These are phyloP conservation scores for Sporothrix mexicana DNA, from an alignment of 2,329 filamentous ascomycete species.

Conservation along the genomic window DNA sequence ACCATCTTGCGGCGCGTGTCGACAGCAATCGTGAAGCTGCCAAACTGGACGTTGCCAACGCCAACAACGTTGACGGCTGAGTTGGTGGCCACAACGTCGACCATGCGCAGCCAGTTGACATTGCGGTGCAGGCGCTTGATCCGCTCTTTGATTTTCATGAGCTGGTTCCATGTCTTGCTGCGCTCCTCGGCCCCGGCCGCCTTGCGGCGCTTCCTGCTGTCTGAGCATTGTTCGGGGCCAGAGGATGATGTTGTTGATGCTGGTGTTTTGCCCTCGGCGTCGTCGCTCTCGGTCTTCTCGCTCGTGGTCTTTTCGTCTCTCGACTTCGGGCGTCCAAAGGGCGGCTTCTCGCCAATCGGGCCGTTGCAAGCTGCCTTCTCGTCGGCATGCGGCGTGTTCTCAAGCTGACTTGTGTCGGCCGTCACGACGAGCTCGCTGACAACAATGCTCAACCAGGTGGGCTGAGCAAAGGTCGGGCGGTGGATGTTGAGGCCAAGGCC, in stretches of 20 bases:
- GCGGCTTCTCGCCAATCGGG: conserved; percentile 22
- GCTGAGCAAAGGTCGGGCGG: conserved; percentile 93
- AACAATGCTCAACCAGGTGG: conserved; percentile 93
- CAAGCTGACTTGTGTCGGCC: conserved; percentile 73
- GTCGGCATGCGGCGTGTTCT: conserved; percentile 52
- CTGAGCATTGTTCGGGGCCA: neutral
- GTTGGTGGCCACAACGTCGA: conserved; percentile 85
- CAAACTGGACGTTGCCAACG: conserved; percentile 84
- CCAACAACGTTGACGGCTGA: conserved; percentile 77
- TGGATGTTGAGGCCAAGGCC: conserved; percentile 88
- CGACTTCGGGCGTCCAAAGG: neutral
- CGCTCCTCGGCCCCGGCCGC: conserved; percentile 46
- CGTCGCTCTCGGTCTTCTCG: conserved; percentile 7
- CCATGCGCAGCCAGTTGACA: conserved; percentile 85
- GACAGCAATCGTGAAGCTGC: conserved; percentile 82
- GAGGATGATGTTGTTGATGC: neutral
- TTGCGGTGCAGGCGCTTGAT: conserved; percentile 86
- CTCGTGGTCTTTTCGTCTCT: neutral
- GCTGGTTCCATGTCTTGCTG: conserved; percentile 78
- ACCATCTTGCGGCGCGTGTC: conserved; percentile 92
- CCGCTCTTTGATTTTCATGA: conserved; percentile 80
- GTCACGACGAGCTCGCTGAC: conserved; percentile 85
- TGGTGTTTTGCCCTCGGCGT: neutral
- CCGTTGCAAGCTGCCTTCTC: conserved; percentile 42
- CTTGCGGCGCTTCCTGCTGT: conserved; percentile 15